Evolutionary conservation across 345 rosid genomes (phyloP).

Genomic region (Gossypium bickii): DNA sequence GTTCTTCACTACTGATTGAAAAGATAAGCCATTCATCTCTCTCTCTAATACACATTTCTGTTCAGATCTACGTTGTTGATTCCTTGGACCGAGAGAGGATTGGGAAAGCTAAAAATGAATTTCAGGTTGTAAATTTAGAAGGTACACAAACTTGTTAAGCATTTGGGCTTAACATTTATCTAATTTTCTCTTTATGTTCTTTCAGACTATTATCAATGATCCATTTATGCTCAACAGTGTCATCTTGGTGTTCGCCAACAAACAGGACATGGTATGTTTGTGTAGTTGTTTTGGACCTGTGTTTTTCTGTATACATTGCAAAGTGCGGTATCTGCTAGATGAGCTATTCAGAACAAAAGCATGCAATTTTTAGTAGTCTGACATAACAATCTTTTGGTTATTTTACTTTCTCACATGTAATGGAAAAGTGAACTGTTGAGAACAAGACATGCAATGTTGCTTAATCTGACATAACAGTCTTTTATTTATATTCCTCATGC

Average conservation of each 20-base stretch:
- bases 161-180: slow-evolving; percentile 19
- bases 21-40: not conserved
- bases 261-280: slow-evolving; percentile 90
- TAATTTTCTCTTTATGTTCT: slow-evolving; percentile 19
- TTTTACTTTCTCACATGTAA: not conserved
- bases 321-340: slow-evolving; percentile 1
- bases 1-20: not conserved
- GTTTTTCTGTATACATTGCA: not conserved
- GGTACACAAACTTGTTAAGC: slow-evolving; percentile 12
- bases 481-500: no score
- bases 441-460: no score
- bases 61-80: slow-evolving; percentile 94
- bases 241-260: slow-evolving; percentile 96
- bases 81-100: slow-evolving; percentile 98
- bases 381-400: not conserved
- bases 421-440: not conserved
- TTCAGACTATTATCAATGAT: slow-evolving; percentile 88
- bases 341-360: not conserved
- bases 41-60: not conserved
- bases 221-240: slow-evolving; percentile 95
- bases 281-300: slow-evolving; percentile 7
- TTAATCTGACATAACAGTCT: no score
- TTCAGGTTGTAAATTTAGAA: slow-evolving; percentile 64
- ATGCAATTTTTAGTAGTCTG: not conserved
- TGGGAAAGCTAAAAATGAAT: slow-evolving; percentile 80